A percentile compares a stretch with the other conserved stretches of the same genome.
Conservation (phyloP, 2,329 filamentous ascomycete species). For the Pyricularia sp. region DNA sequence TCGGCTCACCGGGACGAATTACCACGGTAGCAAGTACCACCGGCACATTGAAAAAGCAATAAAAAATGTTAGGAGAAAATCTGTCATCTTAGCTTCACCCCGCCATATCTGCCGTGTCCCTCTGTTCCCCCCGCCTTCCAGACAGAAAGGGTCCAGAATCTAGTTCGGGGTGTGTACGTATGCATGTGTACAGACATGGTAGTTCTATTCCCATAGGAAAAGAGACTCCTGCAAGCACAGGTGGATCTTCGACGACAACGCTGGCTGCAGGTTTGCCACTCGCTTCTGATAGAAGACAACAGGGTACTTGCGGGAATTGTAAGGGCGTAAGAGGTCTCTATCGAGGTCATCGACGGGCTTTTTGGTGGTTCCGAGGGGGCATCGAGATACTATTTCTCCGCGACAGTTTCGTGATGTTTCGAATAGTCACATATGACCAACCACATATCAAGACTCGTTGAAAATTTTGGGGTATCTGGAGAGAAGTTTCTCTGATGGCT, state of each 20-base stretch:
- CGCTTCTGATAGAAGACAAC: not conserved
- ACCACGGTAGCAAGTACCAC: not conserved
- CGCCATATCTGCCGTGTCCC: not conserved
- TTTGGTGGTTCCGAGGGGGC: not conserved
- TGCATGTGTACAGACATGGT: not conserved
- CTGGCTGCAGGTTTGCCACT: not conserved
- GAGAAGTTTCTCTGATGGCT: not conserved
- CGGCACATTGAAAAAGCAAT: not conserved
- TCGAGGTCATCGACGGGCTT: not conserved
- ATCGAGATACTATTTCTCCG: not conserved
- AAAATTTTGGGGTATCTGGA: not conserved
- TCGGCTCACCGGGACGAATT: not conserved
- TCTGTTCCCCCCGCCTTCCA: not conserved
- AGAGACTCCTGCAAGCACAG: not conserved
- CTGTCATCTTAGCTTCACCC: not conserved
- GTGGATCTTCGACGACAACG: not conserved
- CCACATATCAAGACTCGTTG: not conserved
- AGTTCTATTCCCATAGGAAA: not conserved
- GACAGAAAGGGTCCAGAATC: not conserved
- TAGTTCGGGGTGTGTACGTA: not conserved
- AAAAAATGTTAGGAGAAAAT: not conserved
- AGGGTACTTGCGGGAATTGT: not conserved
- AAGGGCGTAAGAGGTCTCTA: not conserved
- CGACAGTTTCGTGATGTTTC: not conserved
- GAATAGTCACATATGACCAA: not conserved